Conservation (phyloP, 768 basidiomycete genomes). For the Mycena leptocephala region DNA sequence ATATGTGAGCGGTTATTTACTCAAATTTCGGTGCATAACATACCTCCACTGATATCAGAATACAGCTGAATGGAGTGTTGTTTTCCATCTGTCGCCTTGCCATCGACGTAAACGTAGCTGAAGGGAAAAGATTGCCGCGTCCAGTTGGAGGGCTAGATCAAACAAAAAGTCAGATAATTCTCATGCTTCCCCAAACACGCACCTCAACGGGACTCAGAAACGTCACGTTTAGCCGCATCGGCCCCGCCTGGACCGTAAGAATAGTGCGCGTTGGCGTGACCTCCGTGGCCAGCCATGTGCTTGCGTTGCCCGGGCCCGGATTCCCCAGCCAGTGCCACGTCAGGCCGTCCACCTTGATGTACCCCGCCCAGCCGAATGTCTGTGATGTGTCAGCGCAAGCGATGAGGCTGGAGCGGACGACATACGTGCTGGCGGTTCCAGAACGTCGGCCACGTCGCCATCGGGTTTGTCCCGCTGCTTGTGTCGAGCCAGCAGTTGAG, state of each 20-base stretch:
- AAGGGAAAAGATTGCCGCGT: slow-evolving; percentile 70
- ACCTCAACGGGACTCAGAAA: slow-evolving; percentile 77
- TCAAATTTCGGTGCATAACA: not conserved
- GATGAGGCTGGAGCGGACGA: not conserved
- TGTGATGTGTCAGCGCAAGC: slow-evolving; percentile 45
- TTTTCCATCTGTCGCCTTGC: slow-evolving; percentile 54
- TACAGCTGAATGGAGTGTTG: slow-evolving; percentile 63
- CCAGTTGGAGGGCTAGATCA: slow-evolving; percentile 61
- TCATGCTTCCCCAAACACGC: too few species aligned
- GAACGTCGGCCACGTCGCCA: slow-evolving; percentile 62
- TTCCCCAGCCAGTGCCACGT: slow-evolving; percentile 63
- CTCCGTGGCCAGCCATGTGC: slow-evolving; percentile 41
- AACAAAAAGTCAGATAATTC: not conserved
- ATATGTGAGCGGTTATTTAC: not conserved
- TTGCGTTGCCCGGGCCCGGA: slow-evolving; percentile 43
- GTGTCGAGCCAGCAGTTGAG: slow-evolving; percentile 60
- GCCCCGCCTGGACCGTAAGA: slow-evolving; percentile 67
- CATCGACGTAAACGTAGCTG: slow-evolving; percentile 60
- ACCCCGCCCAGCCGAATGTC: slow-evolving; percentile 68
- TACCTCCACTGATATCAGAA: slow-evolving; percentile 60
- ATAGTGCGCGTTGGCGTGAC: slow-evolving; percentile 72
- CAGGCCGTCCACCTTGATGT: slow-evolving; percentile 62
- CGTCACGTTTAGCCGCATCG: slow-evolving; percentile 64
- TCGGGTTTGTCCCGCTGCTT: slow-evolving; percentile 49
- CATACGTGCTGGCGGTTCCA: slow-evolving; percentile 63